Evolutionary conservation across 2,329 filamentous ascomycete genomes (phyloP), one percentile per base, ranked within the genome.

Genomic region (Apiospora pterosperma): DNA sequence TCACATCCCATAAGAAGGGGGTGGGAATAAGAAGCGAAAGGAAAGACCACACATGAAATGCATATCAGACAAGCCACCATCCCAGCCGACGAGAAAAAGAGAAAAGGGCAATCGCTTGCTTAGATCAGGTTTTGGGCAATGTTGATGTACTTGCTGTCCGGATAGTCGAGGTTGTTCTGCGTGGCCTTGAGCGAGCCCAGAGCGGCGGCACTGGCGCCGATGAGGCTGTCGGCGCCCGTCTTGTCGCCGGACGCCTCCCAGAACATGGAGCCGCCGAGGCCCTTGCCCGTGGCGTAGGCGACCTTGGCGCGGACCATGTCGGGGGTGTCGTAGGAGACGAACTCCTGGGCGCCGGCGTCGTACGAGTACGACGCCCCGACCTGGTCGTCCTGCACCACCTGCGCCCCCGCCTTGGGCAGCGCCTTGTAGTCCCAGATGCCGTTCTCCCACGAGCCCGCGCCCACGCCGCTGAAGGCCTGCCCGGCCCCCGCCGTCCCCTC

Each of bases 361-460:
- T 92, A 95, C 74, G 85, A 89, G 81, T 89, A 96, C 12, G 86
- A 88, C 1, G 90, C 91, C 12, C 86, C 82, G 4, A 85, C 81
- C 21, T 80, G 79, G 2, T 75, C 65, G 72, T 94, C 90, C 63
- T 85, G 83, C 52, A 78, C 77, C 0, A 89, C 86, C 1, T 87
- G 88, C 0, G 84, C 72, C 34, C 82, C 82, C 0, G 39, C 25
- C 28, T 48, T 39, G 41, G 60, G 92, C 1, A 96, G 83, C 0
- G 77, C 89, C 79, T 94, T 96, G 82, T 91, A 96, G 74, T 96
- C 92, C 87, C 90, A 95, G 3, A 93, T 81, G 0, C 91, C 91
- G 21, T 82, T 79, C 77, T 96, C 92, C 88, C 88, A 95, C 62
- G 82, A 88, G 0, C 91, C 92, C 16, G 78, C 74, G 2, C 91